These are phyloP conservation scores for Ophiostoma sp. DNA, from an alignment of 2,329 filamentous ascomycete species.

Conservation along the genomic window DNA sequence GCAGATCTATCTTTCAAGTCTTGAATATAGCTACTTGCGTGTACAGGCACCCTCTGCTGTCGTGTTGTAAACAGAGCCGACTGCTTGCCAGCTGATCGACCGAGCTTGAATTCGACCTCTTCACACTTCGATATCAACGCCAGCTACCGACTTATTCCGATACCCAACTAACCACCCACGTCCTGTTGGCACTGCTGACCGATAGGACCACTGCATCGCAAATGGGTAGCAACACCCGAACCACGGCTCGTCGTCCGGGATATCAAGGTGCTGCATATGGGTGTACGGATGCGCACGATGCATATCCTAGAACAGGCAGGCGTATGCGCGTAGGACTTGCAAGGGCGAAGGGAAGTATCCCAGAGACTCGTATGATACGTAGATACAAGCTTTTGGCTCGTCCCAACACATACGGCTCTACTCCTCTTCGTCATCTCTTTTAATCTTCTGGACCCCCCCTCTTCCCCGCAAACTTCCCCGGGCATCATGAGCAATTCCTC, in stretches of 20 bases:
- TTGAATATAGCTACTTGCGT: too few species aligned
- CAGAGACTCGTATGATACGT: too few species aligned
- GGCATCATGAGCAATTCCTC: background rate
- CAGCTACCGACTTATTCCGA: background rate
- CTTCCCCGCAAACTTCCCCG: constrained; percentile 8
- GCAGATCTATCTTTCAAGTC: too few species aligned
- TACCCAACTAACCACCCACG: too few species aligned
- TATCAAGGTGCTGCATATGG: background rate
- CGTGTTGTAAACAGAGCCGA: too few species aligned
- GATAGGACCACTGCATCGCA: background rate
- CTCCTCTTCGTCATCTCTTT: background rate
- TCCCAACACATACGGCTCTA: too few species aligned
- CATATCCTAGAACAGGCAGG: background rate
- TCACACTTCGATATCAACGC: background rate
- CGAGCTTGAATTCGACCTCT: too few species aligned
- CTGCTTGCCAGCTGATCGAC: too few species aligned
- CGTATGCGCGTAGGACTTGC: background rate
- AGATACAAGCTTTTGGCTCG: too few species aligned
- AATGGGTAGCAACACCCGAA: background rate
- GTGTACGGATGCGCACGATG: background rate
- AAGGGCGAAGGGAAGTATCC: background rate
- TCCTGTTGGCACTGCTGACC: background rate
- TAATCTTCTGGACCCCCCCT: background rate
- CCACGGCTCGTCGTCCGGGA: background rate
- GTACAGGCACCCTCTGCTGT: too few species aligned